A percentile compares a stretch with the other conserved stretches of the same genome.
phyloP scores from a whole-genome alignment of 1,284 basidiomycete genomes.

The Trichosporon sp. region DNA sequence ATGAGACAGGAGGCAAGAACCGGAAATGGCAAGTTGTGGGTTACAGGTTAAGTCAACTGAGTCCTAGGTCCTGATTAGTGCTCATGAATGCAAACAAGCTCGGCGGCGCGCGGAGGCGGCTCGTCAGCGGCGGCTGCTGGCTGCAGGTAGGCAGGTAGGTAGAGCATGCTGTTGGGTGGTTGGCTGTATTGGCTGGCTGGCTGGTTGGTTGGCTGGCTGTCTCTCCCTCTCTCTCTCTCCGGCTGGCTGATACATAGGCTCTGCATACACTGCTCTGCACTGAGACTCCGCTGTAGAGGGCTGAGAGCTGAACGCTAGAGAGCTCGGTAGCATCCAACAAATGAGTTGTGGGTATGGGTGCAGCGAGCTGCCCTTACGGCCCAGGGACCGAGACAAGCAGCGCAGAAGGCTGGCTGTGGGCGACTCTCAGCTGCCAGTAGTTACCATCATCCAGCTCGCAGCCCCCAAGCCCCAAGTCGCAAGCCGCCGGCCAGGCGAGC shows the following conservation, averaged over 20 bases:
- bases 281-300: too few species aligned
- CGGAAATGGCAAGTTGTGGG: conserved; percentile 3
- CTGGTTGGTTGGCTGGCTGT: too few species aligned
- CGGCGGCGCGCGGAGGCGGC: neutral
- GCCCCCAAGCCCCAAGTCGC: neutral
- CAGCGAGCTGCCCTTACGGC: neutral
- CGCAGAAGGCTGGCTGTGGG: neutral
- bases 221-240: too few species aligned
- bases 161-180: too few species aligned
- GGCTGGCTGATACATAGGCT: too few species aligned
- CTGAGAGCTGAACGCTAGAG: neutral
- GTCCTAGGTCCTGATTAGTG: conserved; percentile 2
- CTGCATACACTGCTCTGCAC: too few species aligned
- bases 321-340: neutral
- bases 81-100: conserved; percentile 1
- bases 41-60: neutral
- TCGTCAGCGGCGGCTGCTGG: too few species aligned
- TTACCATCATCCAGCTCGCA: neutral
- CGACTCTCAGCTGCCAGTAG: neutral
- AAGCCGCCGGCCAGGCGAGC: neutral
- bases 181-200: too few species aligned
- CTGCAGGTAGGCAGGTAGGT: too few species aligned
- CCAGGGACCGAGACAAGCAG: neutral
- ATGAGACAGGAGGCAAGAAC: conserved; percentile 3
- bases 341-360: neutral